Evolutionary conservation across 768 basidiomycete genomes (phyloP), one percentile per base, ranked within the genome.

Genomic region (Leucocoprinus birnbaumii): DNA sequence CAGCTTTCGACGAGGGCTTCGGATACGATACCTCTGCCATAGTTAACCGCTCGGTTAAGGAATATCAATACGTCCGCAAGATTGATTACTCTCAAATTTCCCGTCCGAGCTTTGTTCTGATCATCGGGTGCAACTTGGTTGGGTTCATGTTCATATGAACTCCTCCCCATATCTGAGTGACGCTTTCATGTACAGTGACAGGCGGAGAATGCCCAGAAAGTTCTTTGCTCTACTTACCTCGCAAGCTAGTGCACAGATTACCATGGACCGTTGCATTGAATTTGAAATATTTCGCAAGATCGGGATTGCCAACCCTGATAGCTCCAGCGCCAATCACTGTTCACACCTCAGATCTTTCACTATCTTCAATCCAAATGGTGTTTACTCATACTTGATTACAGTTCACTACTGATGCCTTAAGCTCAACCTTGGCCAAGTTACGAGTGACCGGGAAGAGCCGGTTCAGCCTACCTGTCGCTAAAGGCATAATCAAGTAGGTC

Each of bases 401-500:
- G n/a, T n/a, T n/a, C 19, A 50, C 47, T 50, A 52, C 27, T 21
- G 50, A 57, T 4, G 50, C 27, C 44, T 57, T 57, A 47, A 47
- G 50, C 24, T 57, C 56, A 38, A 57, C 49, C 51, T 24, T 57
- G 31, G 56, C 50, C 41, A 47, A 16, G 2, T 44, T 57, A 25
- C 56, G 43, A 47, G 2, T 11, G 24, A 41, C 42, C 45, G 21
- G 26, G 9, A 22, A 31, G 25, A 51, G 27, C 19, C 49, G 24
- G 37, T 61, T 59, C 16, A n/a, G 55, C n/a, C 31, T 57, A 4
- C 58, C 58, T 38, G 54, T 41, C 50, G 43, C 58, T 16, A 59
- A 57, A 31, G 58, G 55, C 26, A 52, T 61, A 37, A 48, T 48
- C 43, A 59, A 61, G 49, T 55, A 61, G 52, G 55, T 57, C 21